Conservation (phyloP, 805 yeast species). For the Tanozyma kutaoensis region DNA sequence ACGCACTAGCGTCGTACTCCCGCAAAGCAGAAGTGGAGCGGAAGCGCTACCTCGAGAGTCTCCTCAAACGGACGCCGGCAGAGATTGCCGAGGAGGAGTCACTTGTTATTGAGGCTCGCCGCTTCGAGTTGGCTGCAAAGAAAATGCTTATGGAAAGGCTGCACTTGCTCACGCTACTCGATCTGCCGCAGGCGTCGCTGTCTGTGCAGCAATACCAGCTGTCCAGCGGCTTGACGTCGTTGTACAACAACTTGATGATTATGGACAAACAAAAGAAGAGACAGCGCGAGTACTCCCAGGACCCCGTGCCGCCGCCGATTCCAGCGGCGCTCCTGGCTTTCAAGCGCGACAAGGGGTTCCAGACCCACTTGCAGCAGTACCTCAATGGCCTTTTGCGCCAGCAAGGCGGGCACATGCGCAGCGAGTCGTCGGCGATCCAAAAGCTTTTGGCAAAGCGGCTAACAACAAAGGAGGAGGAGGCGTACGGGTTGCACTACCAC, state of each 20-base stretch:
- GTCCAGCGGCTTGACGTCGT: slow-evolving; percentile 80
- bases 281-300: slow-evolving; percentile 23
- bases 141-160: slow-evolving; percentile 77
- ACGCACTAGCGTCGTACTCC: slow-evolving; percentile 50
- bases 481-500: slow-evolving; percentile 73
- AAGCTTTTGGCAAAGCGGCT: slow-evolving; percentile 40
- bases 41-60: slow-evolving; percentile 64
- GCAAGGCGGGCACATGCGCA: slow-evolving; percentile 12
- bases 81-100: slow-evolving; percentile 98
- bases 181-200: slow-evolving; percentile 73
- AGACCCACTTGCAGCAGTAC: slow-evolving; percentile 32
- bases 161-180: slow-evolving; percentile 62
- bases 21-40: slow-evolving; percentile 65
- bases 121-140: slow-evolving; percentile 86
- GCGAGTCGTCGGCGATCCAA: slow-evolving; percentile 24
- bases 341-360: slow-evolving; percentile 26
- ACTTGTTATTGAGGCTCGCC: slow-evolving; percentile 79
- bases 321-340: slow-evolving; percentile 44
- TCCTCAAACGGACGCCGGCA: slow-evolving; percentile 79
- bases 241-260: slow-evolving; percentile 66
- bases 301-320: slow-evolving; percentile 46
- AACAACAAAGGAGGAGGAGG: slow-evolving; percentile 66
- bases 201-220: slow-evolving; percentile 65
- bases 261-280: slow-evolving; percentile 51
- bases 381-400: slow-evolving; percentile 22